Evolutionary conservation across 331 rosid species (phyloP), one percentile per base, ranked within the genome.

Genomic region (Acacia concinna): DNA sequence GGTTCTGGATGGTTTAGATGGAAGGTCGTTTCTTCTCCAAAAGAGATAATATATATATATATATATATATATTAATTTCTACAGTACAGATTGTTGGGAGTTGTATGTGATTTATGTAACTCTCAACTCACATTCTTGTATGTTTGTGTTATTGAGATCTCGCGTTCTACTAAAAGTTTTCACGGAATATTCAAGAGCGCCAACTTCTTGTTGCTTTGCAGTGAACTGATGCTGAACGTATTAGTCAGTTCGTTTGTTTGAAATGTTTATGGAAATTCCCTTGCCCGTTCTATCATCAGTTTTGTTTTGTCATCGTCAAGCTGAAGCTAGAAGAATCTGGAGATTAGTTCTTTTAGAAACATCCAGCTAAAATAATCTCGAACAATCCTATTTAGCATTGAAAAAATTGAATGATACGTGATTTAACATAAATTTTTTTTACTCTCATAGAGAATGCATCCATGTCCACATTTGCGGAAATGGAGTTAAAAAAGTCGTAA

Each of bases 71-170:
- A 54, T 71, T 54, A 34, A 52, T 60, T 60, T 10, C n/a, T 14
- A 28, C 13, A 60, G 23, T 68, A 25, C 81, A 82, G 70, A 34
- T 85, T 83, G 81, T 59, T 77, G 76, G 67, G 82, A 79, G 83
- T 69, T 73, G 51, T 63, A 79, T 64, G 79, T 81, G 63, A 60
- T 67, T 77, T 41, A 44, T 72, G 71, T 41, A 30, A 32, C 63
- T 54, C 66, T 68, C 51, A n/a, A 49, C 73, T 81, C 73, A 77
- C 54, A 70, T 83, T 86, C 78, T 79, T 88, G 69, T 59, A 57
- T 83, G 66, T 56, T 64, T 82, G 74, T 86, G 71, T 63, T 41
- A 60, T 74, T 75, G 77, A 32, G 78, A 67, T 83, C 73, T 40
- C 31, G 15, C 46, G 46, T 68, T 43, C 23, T 54, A 27, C 64